Evolutionary conservation across 148 eudicot species (phyloP).

Genomic region (Chenopodium quinoa): DNA sequence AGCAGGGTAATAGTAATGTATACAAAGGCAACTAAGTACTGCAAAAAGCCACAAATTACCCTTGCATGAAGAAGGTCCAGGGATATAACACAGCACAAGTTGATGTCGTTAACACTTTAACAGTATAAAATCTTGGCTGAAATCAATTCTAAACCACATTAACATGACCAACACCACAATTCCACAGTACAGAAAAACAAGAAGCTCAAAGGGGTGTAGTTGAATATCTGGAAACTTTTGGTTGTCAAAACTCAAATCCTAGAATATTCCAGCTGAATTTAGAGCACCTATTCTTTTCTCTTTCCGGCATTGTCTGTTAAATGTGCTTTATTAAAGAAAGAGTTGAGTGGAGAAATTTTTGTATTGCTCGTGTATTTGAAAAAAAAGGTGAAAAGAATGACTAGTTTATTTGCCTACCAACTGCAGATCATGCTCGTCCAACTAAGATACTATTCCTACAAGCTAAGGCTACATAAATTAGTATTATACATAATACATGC

Average conservation of each 20-base stretch:
- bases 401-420: conserved; percentile 1
- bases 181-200: background rate
- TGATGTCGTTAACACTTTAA: too few relatives aligned
- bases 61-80: background rate
- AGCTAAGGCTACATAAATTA: background rate
- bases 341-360: background rate
- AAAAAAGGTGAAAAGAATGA: background rate
- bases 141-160: background rate
- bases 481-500: background rate
- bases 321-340: background rate
- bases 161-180: too few relatives aligned
- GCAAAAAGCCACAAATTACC: conserved; percentile 3
- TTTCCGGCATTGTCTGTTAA: background rate
- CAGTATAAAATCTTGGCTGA: background rate
- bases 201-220: background rate
- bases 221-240: background rate
- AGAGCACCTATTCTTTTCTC: background rate
- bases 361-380: background rate
- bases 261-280: conserved; percentile 12
- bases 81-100: background rate
- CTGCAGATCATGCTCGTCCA: background rate
- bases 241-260: background rate
- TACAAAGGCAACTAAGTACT: background rate
- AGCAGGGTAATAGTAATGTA: too few relatives aligned
- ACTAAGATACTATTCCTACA: background rate